Conservation (phyloP, 2,329 filamentous ascomycete genomes). For the Tricladium varicosporioides region DNA sequence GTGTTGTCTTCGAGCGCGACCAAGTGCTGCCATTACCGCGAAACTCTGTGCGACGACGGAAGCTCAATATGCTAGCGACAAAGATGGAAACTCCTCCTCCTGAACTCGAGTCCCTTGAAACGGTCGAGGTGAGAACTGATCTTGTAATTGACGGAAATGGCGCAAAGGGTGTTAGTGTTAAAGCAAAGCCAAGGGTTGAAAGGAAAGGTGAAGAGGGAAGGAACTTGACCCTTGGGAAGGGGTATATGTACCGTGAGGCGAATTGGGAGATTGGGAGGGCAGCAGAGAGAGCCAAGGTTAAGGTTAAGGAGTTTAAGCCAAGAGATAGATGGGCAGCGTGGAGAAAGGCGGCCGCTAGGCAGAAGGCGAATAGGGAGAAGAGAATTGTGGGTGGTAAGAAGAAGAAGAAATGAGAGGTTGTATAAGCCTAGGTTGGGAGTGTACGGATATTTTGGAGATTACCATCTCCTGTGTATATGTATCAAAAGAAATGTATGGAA, state of each 20-base stretch:
- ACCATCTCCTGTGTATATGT: neutral
- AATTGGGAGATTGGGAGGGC: slow-evolving; percentile 68
- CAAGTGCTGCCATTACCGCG: slow-evolving; percentile 75
- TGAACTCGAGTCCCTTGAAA: neutral
- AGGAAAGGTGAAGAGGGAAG: slow-evolving; percentile 36
- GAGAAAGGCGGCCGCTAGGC: slow-evolving; percentile 55
- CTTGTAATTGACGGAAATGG: slow-evolving; percentile 15
- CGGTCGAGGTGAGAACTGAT: slow-evolving; percentile 10
- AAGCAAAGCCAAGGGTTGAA: slow-evolving; percentile 14
- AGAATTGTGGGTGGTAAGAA: slow-evolving; percentile 48
- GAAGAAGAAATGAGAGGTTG: slow-evolving; percentile 10
- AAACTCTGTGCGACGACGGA: slow-evolving; percentile 71
- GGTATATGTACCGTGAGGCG: slow-evolving; percentile 62
- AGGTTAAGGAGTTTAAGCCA: slow-evolving; percentile 55
- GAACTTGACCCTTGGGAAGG: slow-evolving; percentile 45
- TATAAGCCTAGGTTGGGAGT: neutral
- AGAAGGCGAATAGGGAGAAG: slow-evolving; percentile 50
- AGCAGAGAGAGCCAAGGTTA: slow-evolving; percentile 57
- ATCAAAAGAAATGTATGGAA: slow-evolving; percentile 4
- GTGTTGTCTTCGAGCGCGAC: slow-evolving; percentile 80
- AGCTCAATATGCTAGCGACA: slow-evolving; percentile 68
- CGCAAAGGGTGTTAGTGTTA: slow-evolving; percentile 1
- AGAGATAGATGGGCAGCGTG: slow-evolving; percentile 60
- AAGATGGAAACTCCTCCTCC: slow-evolving; percentile 39
- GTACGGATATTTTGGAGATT: slow-evolving; percentile 1